Evolutionary conservation across 2,329 filamentous ascomycete genomes (phyloP).

Genomic region (Fusarium siculi): DNA sequence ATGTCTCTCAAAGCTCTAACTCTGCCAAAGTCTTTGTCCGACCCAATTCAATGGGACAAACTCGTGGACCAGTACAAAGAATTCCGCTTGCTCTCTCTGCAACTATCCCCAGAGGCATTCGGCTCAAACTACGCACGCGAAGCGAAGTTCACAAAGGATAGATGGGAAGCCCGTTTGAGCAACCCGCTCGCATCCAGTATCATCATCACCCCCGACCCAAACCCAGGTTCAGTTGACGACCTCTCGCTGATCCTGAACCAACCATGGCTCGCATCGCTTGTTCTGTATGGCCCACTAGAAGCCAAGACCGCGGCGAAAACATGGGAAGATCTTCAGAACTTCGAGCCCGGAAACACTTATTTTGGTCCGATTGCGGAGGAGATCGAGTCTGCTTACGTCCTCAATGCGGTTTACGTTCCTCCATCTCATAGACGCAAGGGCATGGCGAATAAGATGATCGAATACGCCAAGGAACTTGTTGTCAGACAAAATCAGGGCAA

Average conservation of each 20-base stretch:
- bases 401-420: conserved; percentile 30
- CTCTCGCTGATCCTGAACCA: background rate
- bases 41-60: background rate
- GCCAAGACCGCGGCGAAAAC: background rate
- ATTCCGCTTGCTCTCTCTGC: conserved; percentile 19
- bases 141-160: background rate
- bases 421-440: conserved; percentile 19
- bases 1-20: conserved; percentile 1
- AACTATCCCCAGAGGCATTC: conserved; percentile 24
- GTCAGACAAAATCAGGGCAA: background rate
- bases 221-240: background rate
- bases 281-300: conserved; percentile 14
- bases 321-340: background rate
- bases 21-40: background rate
- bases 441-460: conserved; percentile 6
- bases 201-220: background rate
- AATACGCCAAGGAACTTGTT: conserved; percentile 2
- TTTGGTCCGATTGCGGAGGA: background rate
- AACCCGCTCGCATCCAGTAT: conserved; percentile 9
- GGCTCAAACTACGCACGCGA: conserved; percentile 20
- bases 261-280: conserved; percentile 27
- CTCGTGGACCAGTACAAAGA: conserved; percentile 8
- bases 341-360: background rate
- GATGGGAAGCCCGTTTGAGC: conserved; percentile 12
- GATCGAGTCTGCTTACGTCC: background rate